Base-by-base conservation (phyloP, 345 rosid species). In the Acer campestre region DNA sequence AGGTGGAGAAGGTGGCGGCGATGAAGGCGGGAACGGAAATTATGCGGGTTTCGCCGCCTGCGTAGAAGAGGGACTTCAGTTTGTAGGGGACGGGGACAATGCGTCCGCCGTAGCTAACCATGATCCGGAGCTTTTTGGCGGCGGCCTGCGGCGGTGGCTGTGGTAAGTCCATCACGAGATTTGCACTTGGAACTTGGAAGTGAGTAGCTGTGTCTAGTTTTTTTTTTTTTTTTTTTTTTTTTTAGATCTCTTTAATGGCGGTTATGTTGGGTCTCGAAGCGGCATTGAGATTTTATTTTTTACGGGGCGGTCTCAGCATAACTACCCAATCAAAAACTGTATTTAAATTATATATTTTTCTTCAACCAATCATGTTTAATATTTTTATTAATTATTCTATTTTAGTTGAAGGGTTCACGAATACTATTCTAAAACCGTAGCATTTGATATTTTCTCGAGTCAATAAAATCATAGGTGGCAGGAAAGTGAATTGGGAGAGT, bases 41-140 rank as follows among this genome's bases (percentile, higher is more conserved):
- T 79, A 88, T 81, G 27, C 91, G 90, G 68, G 89, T 88, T 70
- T 86, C 91, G 20, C 91, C 91, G 29, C 89, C 89, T 10, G 79
- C 68, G 83, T 87, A 86, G 79, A 4, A 77, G 68, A 83, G 78
- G 69, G 88, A 75, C 75, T 94, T 94, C 1, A 6, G 27, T 68
- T 81, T 73, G 63, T 84, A 75, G 42, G 88, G 90, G 8, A 85
- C 86, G 9, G 89, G 81, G 72, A 80, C 66, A 75, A 94, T 85
- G 61, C 74, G 88, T 62, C 98, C 97, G 49, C 93, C 95, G 82
- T 91, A 88, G 84, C 97, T 89, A 82, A 95, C 90, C 98, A 94
- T 93, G 49, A 94, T 85, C 1, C 94, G 92, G 61, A 93, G 75
- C 80, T 90, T 94, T 1, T 69, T 14, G 38, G 71, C 3, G 25